Evolutionary conservation across 768 basidiomycete genomes (phyloP).

Genomic region (Lactarius sanguifluus): DNA sequence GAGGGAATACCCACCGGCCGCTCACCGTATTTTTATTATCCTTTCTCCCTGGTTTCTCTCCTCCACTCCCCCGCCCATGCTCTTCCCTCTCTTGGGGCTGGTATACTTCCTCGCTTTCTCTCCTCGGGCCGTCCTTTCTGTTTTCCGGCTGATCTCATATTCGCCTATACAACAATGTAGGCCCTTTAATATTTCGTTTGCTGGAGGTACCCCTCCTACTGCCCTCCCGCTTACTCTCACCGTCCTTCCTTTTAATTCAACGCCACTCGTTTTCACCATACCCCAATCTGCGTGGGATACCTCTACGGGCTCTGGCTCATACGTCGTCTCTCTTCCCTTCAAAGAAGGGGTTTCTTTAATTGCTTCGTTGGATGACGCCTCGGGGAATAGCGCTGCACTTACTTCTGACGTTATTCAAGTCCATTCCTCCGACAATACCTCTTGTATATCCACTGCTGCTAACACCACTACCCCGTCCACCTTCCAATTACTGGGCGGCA

Average conservation of each 20-base stretch:
- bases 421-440: constrained; percentile 41
- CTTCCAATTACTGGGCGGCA: constrained; percentile 38
- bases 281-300: constrained; percentile 39
- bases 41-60: constrained; percentile 2
- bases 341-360: constrained; percentile 50
- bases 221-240: constrained; percentile 47
- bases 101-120: constrained; percentile 29
- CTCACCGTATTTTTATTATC: neutral
- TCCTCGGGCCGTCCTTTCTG: constrained; percentile 34
- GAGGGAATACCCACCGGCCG: neutral
- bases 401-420: constrained; percentile 52
- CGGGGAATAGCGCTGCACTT: constrained; percentile 41
- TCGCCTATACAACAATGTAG: constrained; percentile 55
- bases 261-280: constrained; percentile 49
- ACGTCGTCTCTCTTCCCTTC: constrained; percentile 53
- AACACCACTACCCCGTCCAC: constrained; percentile 17
- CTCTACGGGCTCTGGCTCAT: constrained; percentile 42
- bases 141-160: constrained; percentile 36
- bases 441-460: constrained; percentile 42
- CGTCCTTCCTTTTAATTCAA: constrained; percentile 54
- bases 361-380: constrained; percentile 52
- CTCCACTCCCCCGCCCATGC: constrained; percentile 18
- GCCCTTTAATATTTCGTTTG: constrained; percentile 47
- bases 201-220: constrained; percentile 39
- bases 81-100: constrained; percentile 17